A percentile compares a stretch with the other conserved stretches of the same genome.
These are phyloP conservation scores for Diplodia corticola DNA, from an alignment of 2,329 filamentous ascomycete species.

Conservation along the genomic window DNA sequence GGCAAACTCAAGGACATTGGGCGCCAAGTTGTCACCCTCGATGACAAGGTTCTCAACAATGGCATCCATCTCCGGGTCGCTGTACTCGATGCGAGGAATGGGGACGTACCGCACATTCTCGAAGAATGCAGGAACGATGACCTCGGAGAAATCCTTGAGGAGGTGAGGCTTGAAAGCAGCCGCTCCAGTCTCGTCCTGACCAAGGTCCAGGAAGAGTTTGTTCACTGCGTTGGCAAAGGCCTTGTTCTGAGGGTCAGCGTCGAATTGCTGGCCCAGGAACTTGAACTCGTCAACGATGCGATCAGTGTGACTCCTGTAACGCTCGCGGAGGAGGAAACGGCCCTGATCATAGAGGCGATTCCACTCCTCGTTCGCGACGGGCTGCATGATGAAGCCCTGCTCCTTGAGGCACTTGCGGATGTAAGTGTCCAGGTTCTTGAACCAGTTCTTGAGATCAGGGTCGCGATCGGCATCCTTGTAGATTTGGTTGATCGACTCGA, in stretches of 20 bases:
- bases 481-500: slow-evolving; percentile 79
- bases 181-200: slow-evolving; percentile 82
- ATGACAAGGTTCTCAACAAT: slow-evolving; percentile 93
- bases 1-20: slow-evolving; percentile 83
- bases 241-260: slow-evolving; percentile 83
- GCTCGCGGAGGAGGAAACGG: slow-evolving; percentile 80
- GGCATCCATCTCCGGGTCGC: slow-evolving; percentile 78
- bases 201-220: slow-evolving; percentile 88
- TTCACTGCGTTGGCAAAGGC: slow-evolving; percentile 72
- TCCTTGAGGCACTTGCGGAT: slow-evolving; percentile 82
- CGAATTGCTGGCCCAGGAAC: slow-evolving; percentile 86
- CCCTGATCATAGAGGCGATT: slow-evolving; percentile 82
- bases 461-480: slow-evolving; percentile 87
- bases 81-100: slow-evolving; percentile 90
- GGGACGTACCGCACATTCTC: slow-evolving; percentile 88
- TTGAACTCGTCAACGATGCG: slow-evolving; percentile 86
- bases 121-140: slow-evolving; percentile 80
- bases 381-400: slow-evolving; percentile 87
- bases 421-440: slow-evolving; percentile 74
- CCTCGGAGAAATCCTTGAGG: slow-evolving; percentile 80
- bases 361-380: slow-evolving; percentile 78
- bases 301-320: slow-evolving; percentile 83
- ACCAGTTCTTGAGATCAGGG: slow-evolving; percentile 85
- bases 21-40: slow-evolving; percentile 95
- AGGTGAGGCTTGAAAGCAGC: slow-evolving; percentile 89